phyloP scores from a whole-genome alignment of 2,329 filamentous ascomycete species.

The Bimuria novae-zelandiae region DNA sequence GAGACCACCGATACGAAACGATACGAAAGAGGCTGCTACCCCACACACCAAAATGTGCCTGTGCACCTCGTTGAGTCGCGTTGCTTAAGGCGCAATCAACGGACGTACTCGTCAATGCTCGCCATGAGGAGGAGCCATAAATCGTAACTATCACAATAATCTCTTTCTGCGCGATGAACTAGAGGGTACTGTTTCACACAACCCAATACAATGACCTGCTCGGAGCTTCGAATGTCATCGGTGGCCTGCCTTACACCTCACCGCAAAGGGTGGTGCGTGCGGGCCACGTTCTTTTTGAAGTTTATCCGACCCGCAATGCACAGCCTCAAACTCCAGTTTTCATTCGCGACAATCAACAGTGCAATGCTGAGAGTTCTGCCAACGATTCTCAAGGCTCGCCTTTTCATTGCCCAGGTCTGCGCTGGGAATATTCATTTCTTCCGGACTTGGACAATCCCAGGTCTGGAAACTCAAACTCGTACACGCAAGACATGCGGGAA shows the following conservation, averaged over 20 bases:
- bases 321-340: conserved; percentile 10
- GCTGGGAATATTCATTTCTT: not conserved
- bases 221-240: not conserved
- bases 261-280: not conserved
- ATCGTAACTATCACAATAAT: no score
- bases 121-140: no score
- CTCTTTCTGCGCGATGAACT: no score
- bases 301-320: conserved; percentile 4
- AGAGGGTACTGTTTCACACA: no score
- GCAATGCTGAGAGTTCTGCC: not conserved
- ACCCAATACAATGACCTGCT: not conserved
- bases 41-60: not conserved
- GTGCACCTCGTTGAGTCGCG: not conserved
- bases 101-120: no score
- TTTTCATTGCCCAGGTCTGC: not conserved
- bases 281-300: not conserved
- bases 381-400: not conserved
- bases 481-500: not conserved
- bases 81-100: no score
- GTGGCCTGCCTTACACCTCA: not conserved
- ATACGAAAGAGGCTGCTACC: not conserved
- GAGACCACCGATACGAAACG: not conserved
- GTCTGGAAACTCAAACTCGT: not conserved
- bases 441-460: not conserved
- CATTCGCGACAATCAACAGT: conserved; percentile 1